These are phyloP conservation scores for Selaginella tamariscina DNA, from an alignment of 75 land plant species.

Conservation along the genomic window DNA sequence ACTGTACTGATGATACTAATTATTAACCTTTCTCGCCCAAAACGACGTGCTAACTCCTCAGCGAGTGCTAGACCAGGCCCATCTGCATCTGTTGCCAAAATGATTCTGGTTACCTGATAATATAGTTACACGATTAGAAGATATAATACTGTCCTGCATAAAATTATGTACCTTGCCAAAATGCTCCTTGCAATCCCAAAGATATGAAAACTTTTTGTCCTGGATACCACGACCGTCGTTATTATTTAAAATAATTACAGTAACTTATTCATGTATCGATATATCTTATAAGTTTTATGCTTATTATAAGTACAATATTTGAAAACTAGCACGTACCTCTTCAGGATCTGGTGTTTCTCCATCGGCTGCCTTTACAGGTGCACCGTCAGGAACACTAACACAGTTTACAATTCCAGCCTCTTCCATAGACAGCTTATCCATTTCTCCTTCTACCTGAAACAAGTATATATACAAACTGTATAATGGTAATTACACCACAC, in stretches of 20 bases:
- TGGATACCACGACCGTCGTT: no score
- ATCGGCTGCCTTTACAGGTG: constrained; percentile 61
- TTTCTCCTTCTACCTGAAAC: constrained; percentile 89
- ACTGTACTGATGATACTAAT: no score
- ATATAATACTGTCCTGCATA: no score
- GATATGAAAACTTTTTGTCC: constrained; percentile 74
- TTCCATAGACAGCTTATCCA: constrained; percentile 94
- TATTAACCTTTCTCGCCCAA: constrained; percentile 77
- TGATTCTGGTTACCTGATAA: constrained; percentile 66
- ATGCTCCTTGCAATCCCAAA: constrained; percentile 84
- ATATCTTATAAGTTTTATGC: no score
- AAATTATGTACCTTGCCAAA: constrained; percentile 58
- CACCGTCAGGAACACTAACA: constrained; percentile 97
- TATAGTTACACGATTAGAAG: no score
- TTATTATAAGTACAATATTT: no score
- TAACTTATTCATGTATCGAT: not conserved
- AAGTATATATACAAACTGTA: not conserved
- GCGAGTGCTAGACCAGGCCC: constrained; percentile 91
- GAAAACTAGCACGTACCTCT: constrained; percentile 28
- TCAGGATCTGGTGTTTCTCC: constrained; percentile 36
- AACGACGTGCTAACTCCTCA: constrained; percentile 89
- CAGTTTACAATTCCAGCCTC: constrained; percentile 86
- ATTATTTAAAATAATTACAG: not conserved
- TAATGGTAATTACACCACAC: not conserved
- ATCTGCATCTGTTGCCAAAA: constrained; percentile 93